Base-by-base conservation (phyloP, 495 filamentous ascomycete genomes). In the Penicillium cosmopolitanum region DNA sequence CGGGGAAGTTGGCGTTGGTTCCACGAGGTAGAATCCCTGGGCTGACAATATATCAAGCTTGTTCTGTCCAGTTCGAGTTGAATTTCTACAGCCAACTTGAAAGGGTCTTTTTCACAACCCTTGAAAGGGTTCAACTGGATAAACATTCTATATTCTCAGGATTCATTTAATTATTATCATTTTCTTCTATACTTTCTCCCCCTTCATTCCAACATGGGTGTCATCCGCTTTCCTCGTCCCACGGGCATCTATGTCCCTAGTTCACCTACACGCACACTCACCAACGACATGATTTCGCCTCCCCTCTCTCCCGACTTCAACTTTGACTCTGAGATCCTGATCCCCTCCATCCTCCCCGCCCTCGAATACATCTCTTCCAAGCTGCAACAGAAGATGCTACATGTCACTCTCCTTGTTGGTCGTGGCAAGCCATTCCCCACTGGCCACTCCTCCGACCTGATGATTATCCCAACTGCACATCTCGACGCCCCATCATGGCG, bases 361-460 rank as follows among this genome's bases (percentile, higher is more conserved):
- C 68, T 83, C 13, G 76, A 79, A 33, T 82, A 80, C 56, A 78
- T 83, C 51, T 81, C 80, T 47, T 63, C 62, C 51, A 82, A 79
- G 53, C 69, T 83, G 0, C 70, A 76, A 55, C 73, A 80, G 64
- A 72, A 70, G 58, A 72, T 72, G 54, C 74, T 82, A 63, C 75
- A 81, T 33, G 72, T 82, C 57, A 78, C 77, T 0, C 70, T 83
- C 19, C 71, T 83, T 10, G 67, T 83, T 21, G 78, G 78, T 16
- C 77, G 77, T 15, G 74, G 78, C 11, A 76, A 77, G 55, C 80
- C 80, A 42, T 77, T 70, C 23, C 75, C 75, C 10, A 79, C 76
- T 25, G 75, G 74, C 53, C 60, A 76, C 38, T 47, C 72, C 5
- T 76, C 77, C 43, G 75, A 80, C 43, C 65, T 79, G 4, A 76